phyloP scores from a whole-genome alignment of 495 filamentous ascomycete species.

The Lentithecium fluviatile region DNA sequence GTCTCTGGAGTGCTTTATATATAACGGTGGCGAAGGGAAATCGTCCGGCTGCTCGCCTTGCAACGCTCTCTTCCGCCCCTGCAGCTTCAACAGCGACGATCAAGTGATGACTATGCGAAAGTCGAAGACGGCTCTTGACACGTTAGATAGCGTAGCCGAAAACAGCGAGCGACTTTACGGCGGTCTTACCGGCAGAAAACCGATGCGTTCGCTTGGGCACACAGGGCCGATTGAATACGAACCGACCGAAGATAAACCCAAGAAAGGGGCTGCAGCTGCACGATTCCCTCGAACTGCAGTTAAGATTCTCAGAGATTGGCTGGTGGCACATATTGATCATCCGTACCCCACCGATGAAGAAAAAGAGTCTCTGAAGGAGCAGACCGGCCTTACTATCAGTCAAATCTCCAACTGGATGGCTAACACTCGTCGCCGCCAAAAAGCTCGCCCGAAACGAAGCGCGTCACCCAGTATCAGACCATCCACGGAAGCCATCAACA shows the following conservation, averaged over 20 bases:
- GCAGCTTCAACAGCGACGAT: conserved; percentile 58
- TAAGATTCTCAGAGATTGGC: conserved; percentile 75
- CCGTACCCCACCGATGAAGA: conserved; percentile 81
- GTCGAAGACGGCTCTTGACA: conserved; percentile 48
- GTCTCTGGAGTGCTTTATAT: conserved; percentile 71
- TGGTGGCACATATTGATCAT: conserved; percentile 68
- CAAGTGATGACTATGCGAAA: conserved; percentile 37
- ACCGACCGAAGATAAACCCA: conserved; percentile 32
- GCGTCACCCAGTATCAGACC: conserved; percentile 38
- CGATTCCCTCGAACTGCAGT: conserved; percentile 72
- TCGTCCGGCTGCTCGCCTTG: conserved; percentile 70
- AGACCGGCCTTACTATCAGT: conserved; percentile 69
- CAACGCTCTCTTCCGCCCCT: conserved; percentile 69
- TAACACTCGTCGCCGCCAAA: conserved; percentile 75
- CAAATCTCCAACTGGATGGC: conserved; percentile 88
- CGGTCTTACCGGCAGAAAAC: conserved; percentile 39
- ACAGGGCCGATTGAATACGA: conserved; percentile 45
- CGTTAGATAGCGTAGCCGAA: conserved; percentile 53
- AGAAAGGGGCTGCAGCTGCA: conserved; percentile 52
- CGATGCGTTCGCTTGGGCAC: conserved; percentile 39
- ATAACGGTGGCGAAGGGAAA: conserved; percentile 46
- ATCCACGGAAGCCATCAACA: conserved; percentile 58
- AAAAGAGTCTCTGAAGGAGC: conserved; percentile 67
- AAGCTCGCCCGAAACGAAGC: conserved; percentile 54
- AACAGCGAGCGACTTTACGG: conserved; percentile 49